Percentiles rank a stretch among this genome's conserved stretches.
Evolutionary conservation across 192 early-diverging fungal species (phyloP).

Genomic region (Pilobolus umbonatus): DNA sequence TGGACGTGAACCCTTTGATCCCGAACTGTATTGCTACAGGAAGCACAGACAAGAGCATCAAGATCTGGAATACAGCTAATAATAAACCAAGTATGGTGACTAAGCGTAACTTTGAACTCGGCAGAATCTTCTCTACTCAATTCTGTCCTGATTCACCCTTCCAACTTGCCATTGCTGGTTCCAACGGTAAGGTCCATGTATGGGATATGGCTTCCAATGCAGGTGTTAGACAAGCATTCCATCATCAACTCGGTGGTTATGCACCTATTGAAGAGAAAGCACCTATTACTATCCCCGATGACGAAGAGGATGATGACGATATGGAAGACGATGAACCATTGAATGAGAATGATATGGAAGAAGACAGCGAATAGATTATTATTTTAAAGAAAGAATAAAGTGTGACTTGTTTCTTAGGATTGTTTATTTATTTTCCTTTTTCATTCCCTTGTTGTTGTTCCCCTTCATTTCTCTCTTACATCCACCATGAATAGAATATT

Average conservation of each 20-base stretch:
- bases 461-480: no score
- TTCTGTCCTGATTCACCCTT: slow-evolving; percentile 95
- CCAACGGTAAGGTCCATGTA: slow-evolving; percentile 82
- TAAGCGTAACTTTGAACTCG: slow-evolving; percentile 78
- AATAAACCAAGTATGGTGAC: slow-evolving; percentile 76
- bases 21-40: slow-evolving; percentile 90
- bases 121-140: slow-evolving; percentile 75
- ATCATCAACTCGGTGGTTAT: slow-evolving; percentile 10
- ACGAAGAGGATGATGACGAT: slow-evolving; percentile 44
- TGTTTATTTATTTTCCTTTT: no score
- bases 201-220: slow-evolving; percentile 92
- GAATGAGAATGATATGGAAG: slow-evolving; percentile 37
- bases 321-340: slow-evolving; percentile 34
- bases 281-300: slow-evolving; percentile 42
- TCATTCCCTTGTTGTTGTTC: no score
- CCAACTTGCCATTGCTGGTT: slow-evolving; percentile 83
- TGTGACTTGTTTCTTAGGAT: no score
- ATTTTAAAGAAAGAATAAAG: background rate
- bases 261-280: slow-evolving; percentile 40
- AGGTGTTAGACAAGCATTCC: slow-evolving; percentile 68
- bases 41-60: slow-evolving; percentile 83
- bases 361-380: slow-evolving; percentile 19
- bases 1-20: slow-evolving; percentile 79
- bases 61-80: slow-evolving; percentile 87
- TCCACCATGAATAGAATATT: no score